A percentile compares a stretch with the other conserved stretches of the same genome.
Evolutionary conservation across 106 monocot genomes (phyloP).

Genomic region (Dioscorea dumetorum): DNA sequence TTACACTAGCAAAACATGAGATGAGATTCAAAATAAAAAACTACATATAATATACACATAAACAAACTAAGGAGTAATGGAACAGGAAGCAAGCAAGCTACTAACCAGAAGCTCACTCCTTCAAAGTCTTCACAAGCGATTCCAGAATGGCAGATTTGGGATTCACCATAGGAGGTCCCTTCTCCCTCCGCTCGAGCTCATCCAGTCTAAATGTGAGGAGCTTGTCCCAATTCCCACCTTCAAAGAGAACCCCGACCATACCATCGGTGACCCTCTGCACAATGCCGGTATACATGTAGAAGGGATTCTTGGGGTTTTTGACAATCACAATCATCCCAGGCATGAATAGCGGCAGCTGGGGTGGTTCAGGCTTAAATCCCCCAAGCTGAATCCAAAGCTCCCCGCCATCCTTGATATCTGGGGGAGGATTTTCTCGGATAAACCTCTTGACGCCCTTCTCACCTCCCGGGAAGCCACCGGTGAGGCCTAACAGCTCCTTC

Average conservation of each 20-base stretch:
- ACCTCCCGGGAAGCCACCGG: constrained; percentile 95
- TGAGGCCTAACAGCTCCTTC: constrained; percentile 87
- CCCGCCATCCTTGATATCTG: constrained; percentile 5
- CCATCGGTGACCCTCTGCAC: constrained; percentile 94
- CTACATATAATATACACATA: not conserved
- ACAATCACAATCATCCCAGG: constrained; percentile 95
- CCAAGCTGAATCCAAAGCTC: not conserved
- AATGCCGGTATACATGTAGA: constrained; percentile 73
- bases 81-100: not conserved
- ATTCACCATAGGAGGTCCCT: constrained; percentile 88
- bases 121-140: constrained; percentile 16
- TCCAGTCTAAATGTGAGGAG: constrained; percentile 60
- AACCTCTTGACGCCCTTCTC: constrained; percentile 67
- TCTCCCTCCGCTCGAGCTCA: constrained; percentile 90
- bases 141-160: constrained; percentile 80
- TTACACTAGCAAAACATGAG: too few relatives aligned
- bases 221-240: constrained; percentile 91
- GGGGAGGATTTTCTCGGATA: constrained; percentile 67
- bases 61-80: not conserved
- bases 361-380: constrained; percentile 36
- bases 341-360: constrained; percentile 78
- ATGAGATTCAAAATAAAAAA: too few relatives aligned
- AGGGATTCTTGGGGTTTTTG: constrained; percentile 69
- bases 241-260: constrained; percentile 81
- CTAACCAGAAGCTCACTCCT: too few relatives aligned